Evolutionary conservation across 495 filamentous ascomycete species (phyloP), one percentile per base, ranked within the genome.

Genomic region (Entonaema liquescens): DNA sequence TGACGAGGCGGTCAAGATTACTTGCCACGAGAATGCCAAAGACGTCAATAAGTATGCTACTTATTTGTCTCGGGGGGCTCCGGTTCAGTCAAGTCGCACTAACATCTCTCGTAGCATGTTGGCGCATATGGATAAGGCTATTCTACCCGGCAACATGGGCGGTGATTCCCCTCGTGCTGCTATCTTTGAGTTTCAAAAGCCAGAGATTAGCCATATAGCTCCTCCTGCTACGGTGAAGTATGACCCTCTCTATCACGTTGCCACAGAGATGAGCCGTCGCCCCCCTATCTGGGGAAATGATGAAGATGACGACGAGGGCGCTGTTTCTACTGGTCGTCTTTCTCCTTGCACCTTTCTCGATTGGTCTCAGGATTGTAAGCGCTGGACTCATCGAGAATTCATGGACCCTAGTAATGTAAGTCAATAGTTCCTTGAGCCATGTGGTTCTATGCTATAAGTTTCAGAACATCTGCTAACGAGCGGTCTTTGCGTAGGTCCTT

Each of bases 221-320:
- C 58, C 65, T 1, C 69, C 57, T 5, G 56, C 56, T 15, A 42
- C 47, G 7, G 21, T 56, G 53, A 29, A 31, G n/a, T n/a, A n/a
- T n/a, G n/a, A n/a, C n/a, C 28, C 53, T 56, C 15, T 35, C 13
- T 8, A 19, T 1, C 6, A n/a, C 21, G 35, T 19, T 23, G 7
- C 2, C 4, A 17, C 9, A 7, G 36, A 11, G 9, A 13, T 26
- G 8, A 1, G 15, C 4, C 12, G 11, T 28, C 13, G 12, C 25
- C 19, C 0, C 23, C 15, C 56, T 5, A 8, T 42, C 6, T 72
- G 60, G 50, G 47, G 25, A 23, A 53, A 54, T 3, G 66, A 65
- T 44, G 61, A 67, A n/a, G 74, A 75, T 12, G 71, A 76, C 12
- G 73, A 78, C 19, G 74, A 72, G 36, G 67, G 60, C 5, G 26